phyloP scores from a whole-genome alignment of 1,284 basidiomycete species.

The Boletellus deceptivus region DNA sequence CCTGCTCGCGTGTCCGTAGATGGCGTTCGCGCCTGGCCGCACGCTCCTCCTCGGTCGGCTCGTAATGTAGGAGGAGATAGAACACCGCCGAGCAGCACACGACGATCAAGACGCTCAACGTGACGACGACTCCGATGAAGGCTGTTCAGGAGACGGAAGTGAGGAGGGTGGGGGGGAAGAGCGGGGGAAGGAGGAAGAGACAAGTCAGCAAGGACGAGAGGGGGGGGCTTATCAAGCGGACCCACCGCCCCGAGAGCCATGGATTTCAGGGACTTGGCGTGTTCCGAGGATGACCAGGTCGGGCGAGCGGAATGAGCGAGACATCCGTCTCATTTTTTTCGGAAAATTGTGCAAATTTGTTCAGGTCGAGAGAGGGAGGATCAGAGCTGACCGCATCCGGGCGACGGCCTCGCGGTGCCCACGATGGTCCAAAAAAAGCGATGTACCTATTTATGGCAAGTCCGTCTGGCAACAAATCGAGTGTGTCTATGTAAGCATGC shows the following conservation, averaged over 20 bases:
- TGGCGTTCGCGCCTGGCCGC: constrained; percentile 22
- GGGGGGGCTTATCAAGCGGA: neutral
- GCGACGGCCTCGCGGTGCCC: too few relatives aligned
- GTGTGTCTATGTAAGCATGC: neutral
- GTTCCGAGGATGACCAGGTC: constrained; percentile 6
- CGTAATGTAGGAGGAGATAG: constrained; percentile 43
- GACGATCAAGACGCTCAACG: constrained; percentile 44
- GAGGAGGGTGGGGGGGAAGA: neutral
- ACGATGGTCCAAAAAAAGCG: neutral
- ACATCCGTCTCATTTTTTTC: constrained; percentile 3
- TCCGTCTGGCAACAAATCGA: neutral
- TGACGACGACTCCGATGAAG: constrained; percentile 48
- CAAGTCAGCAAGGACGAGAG: neutral
- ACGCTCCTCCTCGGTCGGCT: constrained; percentile 33
- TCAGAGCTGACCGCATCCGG: too few relatives aligned
- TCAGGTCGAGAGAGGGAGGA: too few relatives aligned
- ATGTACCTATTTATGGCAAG: constrained; percentile 16
- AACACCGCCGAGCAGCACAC: constrained; percentile 42
- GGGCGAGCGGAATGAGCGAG: neutral
- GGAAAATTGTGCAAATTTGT: too few relatives aligned
- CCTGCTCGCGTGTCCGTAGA: constrained; percentile 17
- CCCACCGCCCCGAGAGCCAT: constrained; percentile 46
- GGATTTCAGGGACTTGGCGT: constrained; percentile 42
- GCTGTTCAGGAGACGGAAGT: constrained; percentile 26
- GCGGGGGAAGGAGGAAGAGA: neutral